Percentiles rank a stretch among this genome's conserved stretches.
These are phyloP conservation scores for Daucus carota DNA, from an alignment of 129 eudicot genomes.

Conservation along the genomic window DH1_v3.0 NC_030382.2:50291001-50291500, in stretches of 20 bases:
- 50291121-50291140: too few species aligned
- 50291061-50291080: too few species aligned
- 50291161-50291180: too few species aligned
- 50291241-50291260: not conserved
- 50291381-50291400: not conserved
- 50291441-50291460: not conserved
- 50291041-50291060: too few species aligned
- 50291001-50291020: too few species aligned
- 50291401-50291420: not conserved
- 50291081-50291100: too few species aligned
- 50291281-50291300: constrained; percentile 8
- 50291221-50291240: too few species aligned
- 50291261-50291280: constrained; percentile 9
- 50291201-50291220: too few species aligned
- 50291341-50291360: not conserved
- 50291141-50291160: too few species aligned
- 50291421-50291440: not conserved
- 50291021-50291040: too few species aligned
- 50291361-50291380: constrained; percentile 4
- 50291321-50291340: not conserved
- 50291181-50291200: too few species aligned
- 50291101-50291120: too few species aligned
- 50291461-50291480: not conserved
- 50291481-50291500: constrained; percentile 12
- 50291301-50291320: constrained; percentile 10